Evolutionary conservation across 331 rosid species (phyloP).

Genomic region (Pyrus hybrid): DNA sequence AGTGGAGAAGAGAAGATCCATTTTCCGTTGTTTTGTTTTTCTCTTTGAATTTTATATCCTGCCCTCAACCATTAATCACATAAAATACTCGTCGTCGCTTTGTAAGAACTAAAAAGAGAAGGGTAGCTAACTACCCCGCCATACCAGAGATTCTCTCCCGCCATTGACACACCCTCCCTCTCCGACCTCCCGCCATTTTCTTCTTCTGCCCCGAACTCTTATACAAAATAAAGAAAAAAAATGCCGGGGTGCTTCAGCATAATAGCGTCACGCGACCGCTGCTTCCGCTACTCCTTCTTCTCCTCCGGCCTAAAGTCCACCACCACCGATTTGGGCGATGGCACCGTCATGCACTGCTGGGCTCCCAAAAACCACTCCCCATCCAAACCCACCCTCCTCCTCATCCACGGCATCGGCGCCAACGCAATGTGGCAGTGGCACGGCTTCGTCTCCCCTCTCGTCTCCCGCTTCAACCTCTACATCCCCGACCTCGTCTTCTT

Average conservation of each 20-base stretch:
- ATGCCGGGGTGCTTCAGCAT: slow-evolving; percentile 55
- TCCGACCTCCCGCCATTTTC: background rate
- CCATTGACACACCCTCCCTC: background rate
- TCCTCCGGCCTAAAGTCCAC: slow-evolving; percentile 57
- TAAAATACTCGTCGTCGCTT: background rate
- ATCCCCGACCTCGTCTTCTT: slow-evolving; percentile 85
- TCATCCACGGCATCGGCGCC: slow-evolving; percentile 87
- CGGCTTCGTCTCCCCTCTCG: slow-evolving; percentile 43
- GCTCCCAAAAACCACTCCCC: slow-evolving; percentile 35
- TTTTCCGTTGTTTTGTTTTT: too few species aligned
- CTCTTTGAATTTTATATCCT: too few species aligned
- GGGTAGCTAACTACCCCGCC: background rate
- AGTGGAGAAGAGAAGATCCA: background rate
- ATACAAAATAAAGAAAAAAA: background rate
- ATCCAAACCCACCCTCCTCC: slow-evolving; percentile 50
- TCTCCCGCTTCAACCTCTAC: slow-evolving; percentile 58
- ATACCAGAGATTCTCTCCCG: too few species aligned
- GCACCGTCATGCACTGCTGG: slow-evolving; percentile 84
- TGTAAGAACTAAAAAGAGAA: background rate
- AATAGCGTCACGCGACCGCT: slow-evolving; percentile 32
- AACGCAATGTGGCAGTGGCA: slow-evolving; percentile 98
- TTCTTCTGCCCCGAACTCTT: background rate
- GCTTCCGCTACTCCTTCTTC: slow-evolving; percentile 50
- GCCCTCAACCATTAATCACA: background rate
- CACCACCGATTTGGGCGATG: slow-evolving; percentile 71